These are phyloP conservation scores for Colletotrichum tofieldiae DNA, from an alignment of 2,329 filamentous ascomycete genomes.

Conservation along the genomic window DNA sequence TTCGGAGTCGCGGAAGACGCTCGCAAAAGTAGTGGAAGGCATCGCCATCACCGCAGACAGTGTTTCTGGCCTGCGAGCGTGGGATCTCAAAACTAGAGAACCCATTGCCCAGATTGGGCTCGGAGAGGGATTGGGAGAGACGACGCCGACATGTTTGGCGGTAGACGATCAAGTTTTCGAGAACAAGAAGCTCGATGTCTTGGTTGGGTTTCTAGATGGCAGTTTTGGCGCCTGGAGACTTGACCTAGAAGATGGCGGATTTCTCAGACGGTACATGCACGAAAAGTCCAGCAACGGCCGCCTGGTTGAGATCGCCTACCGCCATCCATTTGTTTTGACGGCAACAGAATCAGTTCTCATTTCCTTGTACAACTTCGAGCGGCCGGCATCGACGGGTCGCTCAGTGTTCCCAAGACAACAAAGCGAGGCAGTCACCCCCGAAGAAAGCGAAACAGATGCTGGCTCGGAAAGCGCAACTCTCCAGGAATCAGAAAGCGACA, in stretches of 20 bases:
- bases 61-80: slow-evolving; percentile 80
- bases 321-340: slow-evolving; percentile 83
- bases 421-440: not conserved
- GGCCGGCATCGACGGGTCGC: slow-evolving; percentile 8
- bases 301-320: slow-evolving; percentile 80
- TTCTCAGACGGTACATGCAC: slow-evolving; percentile 72
- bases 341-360: slow-evolving; percentile 83
- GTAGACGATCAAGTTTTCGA: slow-evolving; percentile 70
- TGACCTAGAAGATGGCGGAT: slow-evolving; percentile 57
- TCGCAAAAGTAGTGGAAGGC: slow-evolving; percentile 85
- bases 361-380: slow-evolving; percentile 80
- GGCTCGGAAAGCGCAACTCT: slow-evolving; percentile 27
- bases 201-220: slow-evolving; percentile 81
- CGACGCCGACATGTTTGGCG: slow-evolving; percentile 74
- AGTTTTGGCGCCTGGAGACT: slow-evolving; percentile 80
- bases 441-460: slow-evolving; percentile 28
- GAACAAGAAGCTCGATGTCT: slow-evolving; percentile 69
- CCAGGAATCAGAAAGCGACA: slow-evolving; percentile 27
- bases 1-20: slow-evolving; percentile 66
- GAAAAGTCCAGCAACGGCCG: slow-evolving; percentile 74
- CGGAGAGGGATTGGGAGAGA: slow-evolving; percentile 44
- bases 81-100: slow-evolving; percentile 78
- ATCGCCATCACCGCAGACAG: slow-evolving; percentile 84
- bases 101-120: slow-evolving; percentile 69
- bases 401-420: slow-evolving; percentile 10